phyloP scores from a whole-genome alignment of 805 yeast species.

The Saturnispora sekii region DNA sequence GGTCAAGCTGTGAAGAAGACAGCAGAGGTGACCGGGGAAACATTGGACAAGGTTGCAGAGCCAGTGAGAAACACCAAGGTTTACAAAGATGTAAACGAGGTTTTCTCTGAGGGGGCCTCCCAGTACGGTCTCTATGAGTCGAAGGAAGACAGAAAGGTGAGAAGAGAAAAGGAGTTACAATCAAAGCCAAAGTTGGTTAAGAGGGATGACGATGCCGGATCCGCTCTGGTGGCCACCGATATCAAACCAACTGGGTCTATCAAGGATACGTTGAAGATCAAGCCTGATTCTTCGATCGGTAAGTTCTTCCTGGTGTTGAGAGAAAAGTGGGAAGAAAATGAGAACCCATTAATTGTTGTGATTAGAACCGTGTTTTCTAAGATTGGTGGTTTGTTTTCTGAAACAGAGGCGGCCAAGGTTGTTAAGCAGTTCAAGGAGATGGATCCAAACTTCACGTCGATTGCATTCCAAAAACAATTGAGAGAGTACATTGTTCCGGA shows the following conservation, averaged over 20 bases:
- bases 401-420: slow-evolving; percentile 94
- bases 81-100: slow-evolving; percentile 80
- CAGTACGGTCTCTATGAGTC: slow-evolving; percentile 88
- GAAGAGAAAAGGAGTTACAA: slow-evolving; percentile 55
- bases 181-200: slow-evolving; percentile 57
- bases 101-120: slow-evolving; percentile 86
- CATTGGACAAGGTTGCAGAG: slow-evolving; percentile 68
- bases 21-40: slow-evolving; percentile 73
- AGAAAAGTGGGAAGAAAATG: slow-evolving; percentile 84
- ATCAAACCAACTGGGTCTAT: slow-evolving; percentile 45
- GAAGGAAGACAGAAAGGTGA: slow-evolving; percentile 67
- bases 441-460: slow-evolving; percentile 81
- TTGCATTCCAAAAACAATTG: slow-evolving; percentile 68
- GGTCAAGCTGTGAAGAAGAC: slow-evolving; percentile 83
- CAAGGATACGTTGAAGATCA: slow-evolving; percentile 55
- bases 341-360: slow-evolving; percentile 77
- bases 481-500: slow-evolving; percentile 94
- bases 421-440: slow-evolving; percentile 72
- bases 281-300: slow-evolving; percentile 61
- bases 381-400: slow-evolving; percentile 83
- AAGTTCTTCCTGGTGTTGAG: slow-evolving; percentile 50
- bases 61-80: slow-evolving; percentile 88
- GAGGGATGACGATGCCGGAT: slow-evolving; percentile 75
- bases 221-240: slow-evolving; percentile 73
- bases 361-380: slow-evolving; percentile 74